A percentile compares a stretch with the other conserved stretches of the same genome.
These are phyloP conservation scores for Taiozyma sp. DNA, from an alignment of 1,139 yeast genomes.

Conservation along the genomic window DNA sequence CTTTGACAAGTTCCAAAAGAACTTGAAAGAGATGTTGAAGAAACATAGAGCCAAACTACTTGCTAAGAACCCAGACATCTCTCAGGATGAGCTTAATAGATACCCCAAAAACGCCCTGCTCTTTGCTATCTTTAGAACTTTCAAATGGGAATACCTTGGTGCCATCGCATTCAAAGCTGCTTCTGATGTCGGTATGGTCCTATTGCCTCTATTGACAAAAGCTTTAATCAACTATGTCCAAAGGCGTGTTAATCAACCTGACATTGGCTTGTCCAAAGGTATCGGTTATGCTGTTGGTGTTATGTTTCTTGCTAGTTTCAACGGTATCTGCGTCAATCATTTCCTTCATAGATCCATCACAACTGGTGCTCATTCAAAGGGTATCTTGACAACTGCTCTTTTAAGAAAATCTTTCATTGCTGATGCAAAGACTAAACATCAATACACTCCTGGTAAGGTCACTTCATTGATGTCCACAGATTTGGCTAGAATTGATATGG, in stretches of 20 bases:
- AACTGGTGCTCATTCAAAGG: constrained; percentile 66
- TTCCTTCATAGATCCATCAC: constrained; percentile 56
- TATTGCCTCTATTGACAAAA: constrained; percentile 48
- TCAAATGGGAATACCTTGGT: constrained; percentile 43
- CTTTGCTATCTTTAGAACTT: constrained; percentile 50
- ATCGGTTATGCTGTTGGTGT: constrained; percentile 60
- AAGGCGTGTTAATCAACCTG: constrained; percentile 29
- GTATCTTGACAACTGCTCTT: constrained; percentile 62
- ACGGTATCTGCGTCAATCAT: constrained; percentile 55
- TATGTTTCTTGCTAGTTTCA: constrained; percentile 38
- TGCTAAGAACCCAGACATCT: constrained; percentile 27
- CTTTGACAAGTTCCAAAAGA: constrained; percentile 33
- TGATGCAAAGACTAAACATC: constrained; percentile 53
- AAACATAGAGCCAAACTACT: constrained; percentile 27
- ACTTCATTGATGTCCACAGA: constrained; percentile 79
- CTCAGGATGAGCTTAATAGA: constrained; percentile 26
- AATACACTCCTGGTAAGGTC: constrained; percentile 61
- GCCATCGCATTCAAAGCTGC: constrained; percentile 40
- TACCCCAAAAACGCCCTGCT: constrained; percentile 40
- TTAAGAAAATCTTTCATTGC: constrained; percentile 62
- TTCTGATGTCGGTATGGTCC: constrained; percentile 47
- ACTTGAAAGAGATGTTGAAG: constrained; percentile 35
- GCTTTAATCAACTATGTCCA: constrained; percentile 49
- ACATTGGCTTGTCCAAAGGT: constrained; percentile 39
- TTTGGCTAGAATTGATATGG: constrained; percentile 74